These are phyloP conservation scores for Torrubiella hemipterigena DNA, from an alignment of 2,329 filamentous ascomycete genomes.

Conservation along the genomic window DNA sequence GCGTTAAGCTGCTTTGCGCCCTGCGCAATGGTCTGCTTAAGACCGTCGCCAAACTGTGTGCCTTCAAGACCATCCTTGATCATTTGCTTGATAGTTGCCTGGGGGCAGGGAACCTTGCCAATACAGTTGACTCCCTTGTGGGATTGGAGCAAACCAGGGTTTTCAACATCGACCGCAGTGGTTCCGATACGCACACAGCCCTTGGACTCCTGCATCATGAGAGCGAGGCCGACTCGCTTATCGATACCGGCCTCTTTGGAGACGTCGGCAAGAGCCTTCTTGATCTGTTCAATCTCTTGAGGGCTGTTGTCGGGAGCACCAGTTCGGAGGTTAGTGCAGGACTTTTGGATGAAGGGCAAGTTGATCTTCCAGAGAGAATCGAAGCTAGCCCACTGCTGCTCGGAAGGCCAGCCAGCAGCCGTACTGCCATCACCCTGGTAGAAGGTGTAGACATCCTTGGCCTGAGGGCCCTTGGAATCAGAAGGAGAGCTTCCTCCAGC, in stretches of 20 bases:
- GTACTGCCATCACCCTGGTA: constrained; percentile 1
- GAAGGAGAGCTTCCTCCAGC: too few species aligned
- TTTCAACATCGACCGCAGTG: constrained; percentile 8
- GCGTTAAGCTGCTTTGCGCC: constrained; percentile 2
- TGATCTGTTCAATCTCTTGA: constrained; percentile 8
- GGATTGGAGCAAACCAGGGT: constrained; percentile 10
- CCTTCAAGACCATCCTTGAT: constrained; percentile 9
- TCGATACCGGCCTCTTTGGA: constrained; percentile 7
- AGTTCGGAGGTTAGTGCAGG: constrained; percentile 9
- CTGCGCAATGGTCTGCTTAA: constrained; percentile 6
- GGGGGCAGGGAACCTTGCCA: constrained; percentile 7
- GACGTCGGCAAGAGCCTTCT: constrained; percentile 8
- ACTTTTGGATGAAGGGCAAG: constrained; percentile 5
- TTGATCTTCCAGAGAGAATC: constrained; percentile 9
- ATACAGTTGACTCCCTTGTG: constrained; percentile 9
- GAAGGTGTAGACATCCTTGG: neutral
- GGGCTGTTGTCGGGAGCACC: constrained; percentile 8
- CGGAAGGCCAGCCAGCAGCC: constrained; percentile 3
- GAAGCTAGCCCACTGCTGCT: constrained; percentile 5
- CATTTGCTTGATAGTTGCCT: constrained; percentile 7
- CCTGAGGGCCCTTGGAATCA: too few species aligned
- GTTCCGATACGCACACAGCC: constrained; percentile 9
- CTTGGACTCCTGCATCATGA: constrained; percentile 18
- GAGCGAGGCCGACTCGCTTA: constrained; percentile 14
- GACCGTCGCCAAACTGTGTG: constrained; percentile 8